Conservation (phyloP, 2,329 filamentous ascomycete species). For the Ophiostoma ulmi region DNA sequence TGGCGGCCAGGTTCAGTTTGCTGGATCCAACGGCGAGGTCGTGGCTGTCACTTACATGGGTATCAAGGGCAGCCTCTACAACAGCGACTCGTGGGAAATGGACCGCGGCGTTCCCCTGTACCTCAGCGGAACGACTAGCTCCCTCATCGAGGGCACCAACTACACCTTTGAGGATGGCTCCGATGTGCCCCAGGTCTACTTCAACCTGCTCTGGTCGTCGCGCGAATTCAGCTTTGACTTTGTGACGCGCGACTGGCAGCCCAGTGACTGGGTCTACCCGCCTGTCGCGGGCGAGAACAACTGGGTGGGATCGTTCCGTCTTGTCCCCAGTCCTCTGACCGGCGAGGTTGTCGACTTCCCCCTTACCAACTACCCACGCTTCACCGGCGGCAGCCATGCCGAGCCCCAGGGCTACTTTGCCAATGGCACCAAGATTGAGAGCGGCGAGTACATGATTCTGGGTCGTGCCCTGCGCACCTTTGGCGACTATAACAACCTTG, state of each 20-base stretch:
- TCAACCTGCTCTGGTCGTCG: constrained; percentile 27
- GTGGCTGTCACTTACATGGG: constrained; percentile 35
- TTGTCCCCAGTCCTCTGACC: constrained; percentile 10
- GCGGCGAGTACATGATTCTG: constrained; percentile 27
- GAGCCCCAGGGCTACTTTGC: constrained; percentile 20
- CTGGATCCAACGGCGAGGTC: constrained; percentile 33
- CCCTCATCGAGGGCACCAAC: not conserved
- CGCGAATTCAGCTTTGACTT: constrained; percentile 27
- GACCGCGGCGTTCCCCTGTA: not conserved
- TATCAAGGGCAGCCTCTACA: not conserved
- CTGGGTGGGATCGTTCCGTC: constrained; percentile 17
- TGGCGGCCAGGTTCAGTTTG: constrained; percentile 35
- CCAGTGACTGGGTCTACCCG: constrained; percentile 23
- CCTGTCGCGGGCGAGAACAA: constrained; percentile 22
- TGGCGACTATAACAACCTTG: constrained; percentile 25
- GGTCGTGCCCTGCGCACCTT: constrained; percentile 27
- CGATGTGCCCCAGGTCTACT: constrained; percentile 26
- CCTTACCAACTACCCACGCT: constrained; percentile 13
- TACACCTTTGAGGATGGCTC: not conserved
- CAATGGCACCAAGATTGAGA: constrained; percentile 23
- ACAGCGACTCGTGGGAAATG: constrained; percentile 12
- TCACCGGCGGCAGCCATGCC: not conserved
- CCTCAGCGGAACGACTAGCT: not conserved
- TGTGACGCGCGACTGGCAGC: constrained; percentile 16
- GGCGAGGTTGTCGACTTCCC: constrained; percentile 17